phyloP scores from a whole-genome alignment of 352 stramenopile genomes.

The Phytophthora quininea region DNA sequence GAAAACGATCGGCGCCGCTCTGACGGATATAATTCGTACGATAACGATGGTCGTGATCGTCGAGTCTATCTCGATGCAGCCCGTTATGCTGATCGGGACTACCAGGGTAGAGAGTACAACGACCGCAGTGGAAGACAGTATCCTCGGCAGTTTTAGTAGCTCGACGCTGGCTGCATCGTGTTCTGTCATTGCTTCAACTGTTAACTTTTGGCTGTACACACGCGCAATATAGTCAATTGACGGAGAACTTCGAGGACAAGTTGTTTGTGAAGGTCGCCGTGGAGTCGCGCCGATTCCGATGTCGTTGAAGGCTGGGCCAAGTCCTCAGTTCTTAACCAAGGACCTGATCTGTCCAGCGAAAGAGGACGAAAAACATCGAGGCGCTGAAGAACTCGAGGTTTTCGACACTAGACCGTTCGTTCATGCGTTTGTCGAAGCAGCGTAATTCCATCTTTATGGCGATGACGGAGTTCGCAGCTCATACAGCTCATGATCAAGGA shows the following conservation, averaged over 20 bases:
- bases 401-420: slow-evolving; percentile 42
- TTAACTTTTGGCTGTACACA: no score
- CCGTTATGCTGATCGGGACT: slow-evolving; percentile 13
- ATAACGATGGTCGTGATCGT: slow-evolving; percentile 4
- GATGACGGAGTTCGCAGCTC: slow-evolving; percentile 21
- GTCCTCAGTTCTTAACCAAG: slow-evolving; percentile 5
- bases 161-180: not conserved
- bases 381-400: slow-evolving; percentile 31
- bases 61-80: slow-evolving; percentile 11
- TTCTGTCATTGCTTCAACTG: not conserved
- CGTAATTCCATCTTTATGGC: slow-evolving; percentile 60
- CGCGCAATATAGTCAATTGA: no score
- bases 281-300: slow-evolving; percentile 6
- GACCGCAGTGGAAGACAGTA: not conserved
- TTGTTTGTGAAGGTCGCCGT: not conserved
- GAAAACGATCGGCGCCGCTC: slow-evolving; percentile 10
- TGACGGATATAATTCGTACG: slow-evolving; percentile 12
- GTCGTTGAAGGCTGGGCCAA: slow-evolving; percentile 2
- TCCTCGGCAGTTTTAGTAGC: slow-evolving; percentile 14
- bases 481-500: slow-evolving; percentile 3
- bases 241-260: not conserved
- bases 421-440: slow-evolving; percentile 61
- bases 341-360: slow-evolving; percentile 10
- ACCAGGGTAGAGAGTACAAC: slow-evolving; percentile 10
- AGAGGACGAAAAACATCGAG: slow-evolving; percentile 56